Evolutionary conservation across 108 stramenopile genomes (phyloP).

Genomic region (Epithemia pelagica): DNA sequence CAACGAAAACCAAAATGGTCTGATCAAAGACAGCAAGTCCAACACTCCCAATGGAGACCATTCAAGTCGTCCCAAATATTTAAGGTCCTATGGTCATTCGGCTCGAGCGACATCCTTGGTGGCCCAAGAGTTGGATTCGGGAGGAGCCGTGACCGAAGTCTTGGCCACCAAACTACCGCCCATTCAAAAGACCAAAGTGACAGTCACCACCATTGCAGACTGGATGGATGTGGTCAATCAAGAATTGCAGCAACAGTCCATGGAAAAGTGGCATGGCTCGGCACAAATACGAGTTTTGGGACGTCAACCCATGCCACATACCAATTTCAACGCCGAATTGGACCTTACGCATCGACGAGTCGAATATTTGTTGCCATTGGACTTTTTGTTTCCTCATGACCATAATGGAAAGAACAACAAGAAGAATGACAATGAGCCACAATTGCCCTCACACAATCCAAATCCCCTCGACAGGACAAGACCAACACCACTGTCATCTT

Average conservation of each 20-base stretch:
- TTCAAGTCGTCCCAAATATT: background rate
- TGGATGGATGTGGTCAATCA: slow-evolving; percentile 42
- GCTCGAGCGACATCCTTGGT: slow-evolving; percentile 34
- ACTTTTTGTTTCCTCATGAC: slow-evolving; percentile 30
- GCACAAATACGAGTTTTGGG: slow-evolving; percentile 52
- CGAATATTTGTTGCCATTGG: slow-evolving; percentile 68
- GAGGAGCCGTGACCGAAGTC: slow-evolving; percentile 65
- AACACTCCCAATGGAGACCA: background rate
- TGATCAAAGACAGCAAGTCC: background rate
- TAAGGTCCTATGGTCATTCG: slow-evolving; percentile 56
- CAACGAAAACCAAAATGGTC: background rate
- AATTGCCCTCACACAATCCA: background rate
- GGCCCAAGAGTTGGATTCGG: slow-evolving; percentile 58
- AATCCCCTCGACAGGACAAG: slow-evolving; percentile 7
- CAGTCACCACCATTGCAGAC: slow-evolving; percentile 9
- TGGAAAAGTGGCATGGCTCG: no score
- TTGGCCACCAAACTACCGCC: slow-evolving; percentile 40
- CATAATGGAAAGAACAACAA: background rate
- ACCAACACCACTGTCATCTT: slow-evolving; percentile 14
- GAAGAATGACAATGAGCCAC: background rate
- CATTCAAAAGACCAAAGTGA: slow-evolving; percentile 3
- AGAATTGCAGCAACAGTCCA: slow-evolving; percentile 16
- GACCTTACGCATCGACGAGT: slow-evolving; percentile 62
- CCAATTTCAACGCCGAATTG: slow-evolving; percentile 71
- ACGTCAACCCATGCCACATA: slow-evolving; percentile 42